phyloP scores from a whole-genome alignment of 176 grass and related monocot genomes.

The Areca catechu region DNA sequence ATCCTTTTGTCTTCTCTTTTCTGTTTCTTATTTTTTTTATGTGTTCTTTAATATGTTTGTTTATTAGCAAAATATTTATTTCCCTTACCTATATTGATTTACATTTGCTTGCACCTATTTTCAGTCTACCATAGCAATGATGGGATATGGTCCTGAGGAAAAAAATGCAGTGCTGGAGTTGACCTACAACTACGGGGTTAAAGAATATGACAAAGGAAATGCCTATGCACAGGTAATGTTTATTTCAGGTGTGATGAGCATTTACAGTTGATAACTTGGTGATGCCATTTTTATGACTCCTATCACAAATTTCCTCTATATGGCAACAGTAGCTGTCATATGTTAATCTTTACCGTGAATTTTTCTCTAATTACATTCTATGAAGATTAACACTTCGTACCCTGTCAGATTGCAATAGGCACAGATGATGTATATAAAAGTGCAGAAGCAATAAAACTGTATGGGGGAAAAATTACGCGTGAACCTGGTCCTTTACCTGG shows the following conservation, averaged over 20 bases:
- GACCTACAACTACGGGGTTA: conserved; percentile 88
- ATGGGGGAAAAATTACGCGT: conserved; percentile 66
- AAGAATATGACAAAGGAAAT: conserved; percentile 84
- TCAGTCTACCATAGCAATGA: conserved; percentile 89
- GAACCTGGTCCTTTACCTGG: conserved; percentile 94
- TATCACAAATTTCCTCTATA: not conserved
- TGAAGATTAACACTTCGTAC: no score
- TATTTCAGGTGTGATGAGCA: not conserved
- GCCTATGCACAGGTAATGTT: conserved; percentile 88
- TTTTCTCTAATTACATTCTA: no score
- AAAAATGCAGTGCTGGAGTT: conserved; percentile 89
- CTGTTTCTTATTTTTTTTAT: no score
- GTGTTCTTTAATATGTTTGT: no score
- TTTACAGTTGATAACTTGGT: not conserved
- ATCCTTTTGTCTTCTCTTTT: no score
- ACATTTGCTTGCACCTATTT: not conserved
- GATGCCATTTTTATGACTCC: conserved; percentile 2
- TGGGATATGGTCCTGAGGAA: conserved; percentile 99
- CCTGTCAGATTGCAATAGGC: conserved; percentile 70
- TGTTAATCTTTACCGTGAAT: no score
- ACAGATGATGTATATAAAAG: conserved; percentile 99
- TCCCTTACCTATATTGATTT: not conserved
- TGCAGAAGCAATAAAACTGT: conserved; percentile 58
- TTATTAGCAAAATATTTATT: no score
- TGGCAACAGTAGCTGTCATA: no score